These are phyloP conservation scores for Irpex rosettiformis DNA, from an alignment of 1,284 basidiomycete genomes.

Conservation along the genomic window DNA sequence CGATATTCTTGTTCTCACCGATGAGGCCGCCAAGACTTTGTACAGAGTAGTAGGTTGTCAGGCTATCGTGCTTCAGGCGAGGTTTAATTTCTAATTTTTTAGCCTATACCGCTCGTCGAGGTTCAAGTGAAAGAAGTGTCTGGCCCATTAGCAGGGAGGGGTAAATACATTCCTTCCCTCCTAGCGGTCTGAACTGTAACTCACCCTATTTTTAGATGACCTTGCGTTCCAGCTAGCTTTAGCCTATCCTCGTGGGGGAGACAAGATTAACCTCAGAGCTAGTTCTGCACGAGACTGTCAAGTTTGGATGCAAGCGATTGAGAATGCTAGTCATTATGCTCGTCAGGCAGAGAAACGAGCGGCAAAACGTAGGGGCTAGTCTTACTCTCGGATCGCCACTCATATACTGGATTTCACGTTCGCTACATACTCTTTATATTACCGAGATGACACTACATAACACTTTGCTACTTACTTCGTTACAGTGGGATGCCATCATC, in stretches of 20 bases:
- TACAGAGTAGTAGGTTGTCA: slow-evolving; percentile 72
- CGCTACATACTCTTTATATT: no score
- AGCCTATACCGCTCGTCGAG: slow-evolving; percentile 74
- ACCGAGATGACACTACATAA: no score
- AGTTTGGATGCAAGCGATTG: slow-evolving; percentile 55
- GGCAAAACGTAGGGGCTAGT: slow-evolving; percentile 3
- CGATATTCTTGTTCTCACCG: slow-evolving; percentile 78
- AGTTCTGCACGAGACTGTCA: slow-evolving; percentile 63
- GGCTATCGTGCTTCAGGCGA: slow-evolving; percentile 5
- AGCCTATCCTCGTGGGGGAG: slow-evolving; percentile 73
- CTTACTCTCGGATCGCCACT: no score
- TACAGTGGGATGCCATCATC: no score
- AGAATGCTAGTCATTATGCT: slow-evolving; percentile 34
- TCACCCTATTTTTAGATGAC: slow-evolving; percentile 44
- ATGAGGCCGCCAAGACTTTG: slow-evolving; percentile 60
- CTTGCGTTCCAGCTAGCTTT: slow-evolving; percentile 59
- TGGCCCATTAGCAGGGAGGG: slow-evolving; percentile 37
- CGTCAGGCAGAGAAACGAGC: slow-evolving; percentile 35
- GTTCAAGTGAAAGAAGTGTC: slow-evolving; percentile 53
- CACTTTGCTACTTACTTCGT: no score
- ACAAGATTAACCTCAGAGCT: slow-evolving; percentile 62
- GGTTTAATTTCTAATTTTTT: no score
- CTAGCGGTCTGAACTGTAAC: not conserved
- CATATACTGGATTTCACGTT: no score
- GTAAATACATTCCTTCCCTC: slow-evolving; percentile 26